Percentiles rank a stretch among this genome's conserved stretches.
phyloP scores from a whole-genome alignment of 148 eudicot genomes.

The Talinum fruticosum region DNA sequence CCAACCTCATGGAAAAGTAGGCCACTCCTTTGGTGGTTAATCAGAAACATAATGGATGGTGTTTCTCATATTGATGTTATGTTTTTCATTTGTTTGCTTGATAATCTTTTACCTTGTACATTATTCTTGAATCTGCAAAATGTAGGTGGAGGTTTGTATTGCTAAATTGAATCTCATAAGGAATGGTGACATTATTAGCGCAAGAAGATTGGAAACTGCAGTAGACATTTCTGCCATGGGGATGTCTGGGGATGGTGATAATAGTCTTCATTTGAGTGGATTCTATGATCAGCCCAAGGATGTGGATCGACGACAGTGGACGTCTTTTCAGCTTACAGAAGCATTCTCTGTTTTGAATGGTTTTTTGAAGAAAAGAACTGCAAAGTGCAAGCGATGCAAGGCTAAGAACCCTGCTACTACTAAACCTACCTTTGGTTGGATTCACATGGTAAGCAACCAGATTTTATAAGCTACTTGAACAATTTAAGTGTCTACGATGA shows the following conservation, averaged over 20 bases:
- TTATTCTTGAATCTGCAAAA: constrained; percentile 6
- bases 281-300: constrained; percentile 14
- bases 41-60: neutral
- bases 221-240: constrained; percentile 10
- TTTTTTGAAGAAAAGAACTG: constrained; percentile 40
- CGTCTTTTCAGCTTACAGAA: constrained; percentile 73
- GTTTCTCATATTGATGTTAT: neutral
- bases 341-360: constrained; percentile 50
- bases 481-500: no score
- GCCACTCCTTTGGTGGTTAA: neutral
- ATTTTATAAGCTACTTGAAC: no score
- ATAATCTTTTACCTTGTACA: constrained; percentile 1
- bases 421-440: constrained; percentile 88
- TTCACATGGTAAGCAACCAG: constrained; percentile 73
- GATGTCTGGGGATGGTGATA: constrained; percentile 39
- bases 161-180: constrained; percentile 54
- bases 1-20: constrained; percentile 3
- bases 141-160: constrained; percentile 59
- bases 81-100: constrained; percentile 1
- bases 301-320: constrained; percentile 47
- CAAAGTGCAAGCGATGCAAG: constrained; percentile 43
- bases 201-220: constrained; percentile 45
- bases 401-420: constrained; percentile 54
- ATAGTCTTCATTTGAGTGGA: constrained; percentile 30
- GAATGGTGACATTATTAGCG: constrained; percentile 67